Base-by-base conservation (phyloP, 345 rosid species). In the Pistacia vera region DNA sequence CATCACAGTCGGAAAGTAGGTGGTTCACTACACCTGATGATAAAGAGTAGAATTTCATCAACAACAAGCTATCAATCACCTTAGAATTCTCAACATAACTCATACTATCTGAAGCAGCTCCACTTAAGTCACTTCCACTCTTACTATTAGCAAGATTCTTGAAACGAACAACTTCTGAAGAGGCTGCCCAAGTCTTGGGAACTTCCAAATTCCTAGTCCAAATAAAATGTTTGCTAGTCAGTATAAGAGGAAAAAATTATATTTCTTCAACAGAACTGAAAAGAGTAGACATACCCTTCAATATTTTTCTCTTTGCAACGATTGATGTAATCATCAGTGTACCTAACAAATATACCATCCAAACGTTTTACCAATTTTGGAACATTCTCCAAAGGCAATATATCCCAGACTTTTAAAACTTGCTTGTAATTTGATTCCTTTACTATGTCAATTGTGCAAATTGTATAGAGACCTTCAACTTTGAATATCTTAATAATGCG, bases 361-460 rank as follows among this genome's bases (percentile, higher is more conserved):
- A 88, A 80, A 55, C 87, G 84, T 77, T 83, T 84, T 44, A 71
- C 87, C 80, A 84, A 61, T 66, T 75, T 81, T 2, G 48, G 77
- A 55, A 79, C 75, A 63, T 86, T 85, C 69, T 82, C 86, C 22
- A 63, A 62, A 4, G 86, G 86, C 72, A 88, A 35, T 71, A 90
- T 64, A 73, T 90, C 91, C 91, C 91, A 90, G 25, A 84, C 81
- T 81, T 81, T 90, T 76, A 90, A 66, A 46, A 85, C 79, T 81
- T 88, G 91, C 6, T 11, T 74, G 76, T 83, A 82, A 38, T 18
- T 25, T 2, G 4, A 55, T 36, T 83, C 84, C 77, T 85, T 85
- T 63, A 4, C 67, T 1, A 85, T 22, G 73, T 90, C 93, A 69
- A 58, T 63, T 2, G 91, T 83, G 72, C 88, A 86, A 16, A 88